Conservation (phyloP, 129 eudicot species). For the Centella asiatica region DNA sequence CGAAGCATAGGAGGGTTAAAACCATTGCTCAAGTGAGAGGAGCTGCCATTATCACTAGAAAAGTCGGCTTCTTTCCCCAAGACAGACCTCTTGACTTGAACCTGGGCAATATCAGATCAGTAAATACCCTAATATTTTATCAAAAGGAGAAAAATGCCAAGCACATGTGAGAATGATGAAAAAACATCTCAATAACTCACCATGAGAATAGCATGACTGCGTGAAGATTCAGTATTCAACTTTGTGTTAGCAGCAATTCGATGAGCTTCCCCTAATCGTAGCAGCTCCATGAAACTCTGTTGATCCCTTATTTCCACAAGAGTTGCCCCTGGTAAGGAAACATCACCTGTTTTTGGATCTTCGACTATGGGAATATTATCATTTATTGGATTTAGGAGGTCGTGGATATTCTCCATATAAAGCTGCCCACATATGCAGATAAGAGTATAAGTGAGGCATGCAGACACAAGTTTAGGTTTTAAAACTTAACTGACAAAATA, state of each 20-base stretch:
- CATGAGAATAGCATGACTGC: conserved; percentile 98
- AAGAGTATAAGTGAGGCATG: conserved; percentile 3
- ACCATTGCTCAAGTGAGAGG: conserved; percentile 39
- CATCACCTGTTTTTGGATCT: conserved; percentile 96
- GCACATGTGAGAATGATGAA: background rate
- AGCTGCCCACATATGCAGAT: conserved; percentile 45
- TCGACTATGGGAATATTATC: conserved; percentile 93
- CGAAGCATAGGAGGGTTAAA: conserved; percentile 76
- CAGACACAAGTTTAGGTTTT: background rate
- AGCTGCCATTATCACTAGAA: conserved; percentile 45
- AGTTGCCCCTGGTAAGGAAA: conserved; percentile 89
- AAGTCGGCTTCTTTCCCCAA: conserved; percentile 51
- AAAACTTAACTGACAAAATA: background rate
- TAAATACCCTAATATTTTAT: conserved; percentile 3
- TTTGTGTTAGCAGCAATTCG: conserved; percentile 98
- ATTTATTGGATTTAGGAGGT: conserved; percentile 85
- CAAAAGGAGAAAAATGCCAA: background rate
- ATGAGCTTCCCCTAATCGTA: conserved; percentile 90
- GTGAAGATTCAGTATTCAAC: conserved; percentile 97
- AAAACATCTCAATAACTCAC: conserved; percentile 29
- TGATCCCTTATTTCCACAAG: conserved; percentile 74
- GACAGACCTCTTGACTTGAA: conserved; percentile 83
- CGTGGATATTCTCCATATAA: conserved; percentile 96
- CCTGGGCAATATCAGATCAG: conserved; percentile 35
- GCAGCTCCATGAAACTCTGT: conserved; percentile 74